Evolutionary conservation across 768 basidiomycete species (phyloP), one percentile per base, ranked within the genome.

Genomic region (Kwoniella sp.): DNA sequence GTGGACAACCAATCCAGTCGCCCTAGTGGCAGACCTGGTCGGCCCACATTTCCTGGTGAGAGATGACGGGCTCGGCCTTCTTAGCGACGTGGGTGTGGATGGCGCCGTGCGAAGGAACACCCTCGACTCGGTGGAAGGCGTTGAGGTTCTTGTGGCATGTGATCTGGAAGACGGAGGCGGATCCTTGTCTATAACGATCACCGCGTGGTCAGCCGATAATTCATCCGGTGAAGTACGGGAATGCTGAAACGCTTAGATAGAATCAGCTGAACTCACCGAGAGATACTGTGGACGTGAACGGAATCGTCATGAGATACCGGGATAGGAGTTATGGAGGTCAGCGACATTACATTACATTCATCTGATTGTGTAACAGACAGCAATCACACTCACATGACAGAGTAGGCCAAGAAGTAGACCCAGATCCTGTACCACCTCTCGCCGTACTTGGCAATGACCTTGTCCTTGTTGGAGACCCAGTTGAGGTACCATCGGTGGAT

Each of bases 101-200:
- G 36, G 77, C 64, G 22, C 69, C 58, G 75, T 97, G 95, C 71
- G 85, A 90, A 19, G 85, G 82, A 26, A 95, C 86, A 29, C 91
- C 92, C 48, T 89, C 86, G 72, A 96, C 77, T 54, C 96, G 90
- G 77, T 92, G 92, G 83, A 88, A 98, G 0, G 88, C 91, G 77
- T 98, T 98, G 68, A 98, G 82, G 84, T 98, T 99, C 84, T 99
- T 99, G 85, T 98, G 95, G 65, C 94, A 81, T 4, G 94, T 97
- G 77, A 99, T 86, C 83, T 98, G 94, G 90, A 95, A 99, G 46
- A 97, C 89, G 0, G 92, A 90, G 7, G 90, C 87, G 13, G 88
- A 84, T 33, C 96, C 96, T 84, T 98, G 91, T 26, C 90, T 88
- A 37, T 24, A 10, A 29, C 19, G n/a, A 21, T 1, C 26, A 4